Evolutionary conservation across 495 filamentous ascomycete species (phyloP).

Genomic region (Haplographium delicatum): DNA sequence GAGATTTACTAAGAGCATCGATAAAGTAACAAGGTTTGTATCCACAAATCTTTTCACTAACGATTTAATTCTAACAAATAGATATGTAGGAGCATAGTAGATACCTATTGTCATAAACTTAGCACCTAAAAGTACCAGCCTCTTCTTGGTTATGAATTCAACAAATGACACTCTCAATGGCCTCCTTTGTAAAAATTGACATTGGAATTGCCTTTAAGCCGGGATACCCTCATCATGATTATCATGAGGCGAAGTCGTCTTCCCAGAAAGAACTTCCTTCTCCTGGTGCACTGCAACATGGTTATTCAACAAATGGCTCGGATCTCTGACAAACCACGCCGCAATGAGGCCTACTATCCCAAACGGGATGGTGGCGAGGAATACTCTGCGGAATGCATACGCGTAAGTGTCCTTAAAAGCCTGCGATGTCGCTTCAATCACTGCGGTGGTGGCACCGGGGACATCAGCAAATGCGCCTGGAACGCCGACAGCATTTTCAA

Average conservation of each 20-base stretch:
- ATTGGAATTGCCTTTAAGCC: not conserved
- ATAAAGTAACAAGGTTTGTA: too few relatives aligned
- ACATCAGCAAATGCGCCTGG: conserved; percentile 19
- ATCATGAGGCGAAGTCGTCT: conserved; percentile 1
- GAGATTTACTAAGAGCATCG: too few relatives aligned
- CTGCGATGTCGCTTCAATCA: conserved; percentile 18
- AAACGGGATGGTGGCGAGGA: conserved; percentile 31
- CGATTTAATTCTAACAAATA: too few relatives aligned
- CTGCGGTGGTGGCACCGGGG: conserved; percentile 11
- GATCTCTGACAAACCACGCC: conserved; percentile 27
- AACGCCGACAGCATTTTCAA: conserved; percentile 23
- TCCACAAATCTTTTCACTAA: too few relatives aligned
- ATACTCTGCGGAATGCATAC: conserved; percentile 30
- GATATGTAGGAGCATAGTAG: too few relatives aligned
- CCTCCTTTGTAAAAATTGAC: too few relatives aligned
- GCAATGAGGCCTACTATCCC: conserved; percentile 27
- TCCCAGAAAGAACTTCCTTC: conserved; percentile 19
- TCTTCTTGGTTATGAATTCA: too few relatives aligned
- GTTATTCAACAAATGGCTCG: conserved; percentile 28
- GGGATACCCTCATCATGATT: conserved; percentile 1
- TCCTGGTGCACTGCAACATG: conserved; percentile 31
- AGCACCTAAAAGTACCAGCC: too few relatives aligned
- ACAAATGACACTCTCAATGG: too few relatives aligned
- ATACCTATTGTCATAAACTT: too few relatives aligned
- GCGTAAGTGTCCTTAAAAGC: conserved; percentile 28